Evolutionary conservation across 192 early-diverging fungal species (phyloP).

Genomic region (Pecoramyces ruminantium): DNA sequence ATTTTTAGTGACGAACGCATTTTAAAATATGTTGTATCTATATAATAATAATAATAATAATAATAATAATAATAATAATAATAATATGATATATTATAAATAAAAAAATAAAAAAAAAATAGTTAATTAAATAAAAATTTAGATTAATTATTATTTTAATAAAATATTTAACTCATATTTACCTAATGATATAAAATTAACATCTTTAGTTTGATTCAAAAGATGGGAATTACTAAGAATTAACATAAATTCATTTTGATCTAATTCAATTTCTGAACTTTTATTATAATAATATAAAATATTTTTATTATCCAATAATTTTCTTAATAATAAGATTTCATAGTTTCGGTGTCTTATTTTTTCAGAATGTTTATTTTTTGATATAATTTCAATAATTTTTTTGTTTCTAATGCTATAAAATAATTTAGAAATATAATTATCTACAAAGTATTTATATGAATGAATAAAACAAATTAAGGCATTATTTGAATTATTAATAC

Average conservation of each 20-base stretch:
- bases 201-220: not conserved
- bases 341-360: not conserved
- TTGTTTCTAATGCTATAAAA: not conserved
- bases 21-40: not conserved
- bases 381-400: not conserved
- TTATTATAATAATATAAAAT: not conserved
- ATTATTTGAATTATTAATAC: not conserved
- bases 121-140: no score
- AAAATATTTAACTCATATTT: not conserved
- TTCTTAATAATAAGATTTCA: not conserved
- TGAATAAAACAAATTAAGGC: not conserved
- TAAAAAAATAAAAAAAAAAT: no score
- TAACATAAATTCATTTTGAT: not conserved
- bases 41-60: no score
- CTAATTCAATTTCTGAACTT: not conserved
- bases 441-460: not conserved
- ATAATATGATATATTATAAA: no score
- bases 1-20: not conserved
- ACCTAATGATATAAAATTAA: not conserved
- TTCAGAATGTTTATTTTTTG: not conserved
- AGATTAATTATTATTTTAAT: no score
- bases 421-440: not conserved
- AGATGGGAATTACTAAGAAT: not conserved
- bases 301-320: not conserved
- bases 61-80: no score